A percentile compares a stretch with the other conserved stretches of the same genome.
Evolutionary conservation across 306 rosid genomes (phyloP).

Genomic region (Cotoneaster glaucophyllus): DNA sequence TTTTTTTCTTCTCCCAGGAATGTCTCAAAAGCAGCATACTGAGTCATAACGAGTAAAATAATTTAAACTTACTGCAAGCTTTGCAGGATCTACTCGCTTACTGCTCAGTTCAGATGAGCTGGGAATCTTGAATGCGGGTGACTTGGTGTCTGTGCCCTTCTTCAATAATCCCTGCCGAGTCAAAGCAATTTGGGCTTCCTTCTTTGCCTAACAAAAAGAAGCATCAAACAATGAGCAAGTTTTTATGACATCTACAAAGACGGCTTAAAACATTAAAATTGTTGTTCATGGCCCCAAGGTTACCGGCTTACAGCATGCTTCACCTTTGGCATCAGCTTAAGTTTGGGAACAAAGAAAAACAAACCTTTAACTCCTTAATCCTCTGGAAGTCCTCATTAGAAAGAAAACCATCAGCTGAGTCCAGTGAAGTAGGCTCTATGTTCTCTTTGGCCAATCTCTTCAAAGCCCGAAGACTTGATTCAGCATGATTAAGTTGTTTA

Average conservation of each 20-base stretch:
- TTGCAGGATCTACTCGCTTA: constrained; percentile 69
- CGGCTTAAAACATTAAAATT: not conserved
- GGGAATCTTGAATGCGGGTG: constrained; percentile 36
- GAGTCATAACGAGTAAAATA: not conserved
- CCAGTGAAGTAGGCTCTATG: constrained; percentile 14
- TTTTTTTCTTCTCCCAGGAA: not conserved
- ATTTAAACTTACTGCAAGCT: constrained; percentile 61
- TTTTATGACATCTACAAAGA: not conserved
- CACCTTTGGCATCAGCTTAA: not conserved
- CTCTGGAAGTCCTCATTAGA: constrained; percentile 77
- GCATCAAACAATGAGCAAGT: constrained; percentile 4
- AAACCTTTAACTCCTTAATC: constrained; percentile 70
- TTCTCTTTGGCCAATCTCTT: constrained; percentile 53
- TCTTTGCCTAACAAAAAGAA: constrained; percentile 48
- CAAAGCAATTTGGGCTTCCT: constrained; percentile 50
- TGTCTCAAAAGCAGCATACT: constrained; percentile 2
- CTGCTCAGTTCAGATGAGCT: constrained; percentile 50
- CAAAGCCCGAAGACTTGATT: constrained; percentile 79
- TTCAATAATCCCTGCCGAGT: constrained; percentile 61
- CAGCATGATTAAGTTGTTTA: constrained; percentile 49
- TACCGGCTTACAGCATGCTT: not conserved
- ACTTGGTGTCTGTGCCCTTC: constrained; percentile 20
- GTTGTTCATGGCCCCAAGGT: not conserved
- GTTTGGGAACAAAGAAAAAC: not conserved
- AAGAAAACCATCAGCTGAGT: constrained; percentile 62